Conservation (phyloP, 2,329 filamentous ascomycete genomes). For the Shiraia bambusicola region DNA sequence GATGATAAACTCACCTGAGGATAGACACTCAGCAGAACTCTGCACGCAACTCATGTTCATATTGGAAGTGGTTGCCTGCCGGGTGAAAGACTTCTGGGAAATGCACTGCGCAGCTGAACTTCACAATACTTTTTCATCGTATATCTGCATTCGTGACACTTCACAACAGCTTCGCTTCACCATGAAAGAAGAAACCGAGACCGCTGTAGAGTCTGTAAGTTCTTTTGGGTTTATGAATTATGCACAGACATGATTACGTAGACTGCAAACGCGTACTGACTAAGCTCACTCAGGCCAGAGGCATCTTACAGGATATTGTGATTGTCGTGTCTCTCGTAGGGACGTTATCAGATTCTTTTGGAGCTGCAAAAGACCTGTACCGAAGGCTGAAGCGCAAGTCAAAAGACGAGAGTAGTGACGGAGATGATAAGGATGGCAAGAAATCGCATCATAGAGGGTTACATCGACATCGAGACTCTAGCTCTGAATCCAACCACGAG, state of each 20-base stretch:
- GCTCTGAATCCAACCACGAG: constrained; percentile 13
- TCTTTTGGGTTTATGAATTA: neutral
- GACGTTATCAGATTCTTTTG: constrained; percentile 32
- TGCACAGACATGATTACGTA: neutral
- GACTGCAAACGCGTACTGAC: constrained; percentile 4
- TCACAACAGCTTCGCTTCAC: neutral
- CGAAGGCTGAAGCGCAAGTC: constrained; percentile 31
- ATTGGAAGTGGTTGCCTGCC: constrained; percentile 1
- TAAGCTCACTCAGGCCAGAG: constrained; percentile 24
- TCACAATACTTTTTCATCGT: neutral
- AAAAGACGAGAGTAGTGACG: constrained; percentile 16
- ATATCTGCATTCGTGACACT: neutral
- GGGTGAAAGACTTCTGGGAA: constrained; percentile 2
- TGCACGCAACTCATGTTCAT: constrained; percentile 1
- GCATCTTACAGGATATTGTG: constrained; percentile 24
- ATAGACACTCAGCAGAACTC: neutral
- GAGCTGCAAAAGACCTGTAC: constrained; percentile 35
- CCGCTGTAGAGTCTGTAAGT: constrained; percentile 17
- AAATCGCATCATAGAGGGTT: constrained; percentile 2
- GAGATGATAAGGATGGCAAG: constrained; percentile 8
- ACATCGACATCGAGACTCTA: constrained; percentile 18
- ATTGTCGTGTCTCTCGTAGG: constrained; percentile 35
- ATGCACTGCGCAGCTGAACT: neutral
- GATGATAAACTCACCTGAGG: constrained; percentile 4
- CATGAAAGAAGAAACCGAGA: constrained; percentile 22